Percentiles rank a stretch among this genome's conserved stretches.
phyloP scores from a whole-genome alignment of 1,139 yeast genomes.

The Lodderomyces theae region DNA sequence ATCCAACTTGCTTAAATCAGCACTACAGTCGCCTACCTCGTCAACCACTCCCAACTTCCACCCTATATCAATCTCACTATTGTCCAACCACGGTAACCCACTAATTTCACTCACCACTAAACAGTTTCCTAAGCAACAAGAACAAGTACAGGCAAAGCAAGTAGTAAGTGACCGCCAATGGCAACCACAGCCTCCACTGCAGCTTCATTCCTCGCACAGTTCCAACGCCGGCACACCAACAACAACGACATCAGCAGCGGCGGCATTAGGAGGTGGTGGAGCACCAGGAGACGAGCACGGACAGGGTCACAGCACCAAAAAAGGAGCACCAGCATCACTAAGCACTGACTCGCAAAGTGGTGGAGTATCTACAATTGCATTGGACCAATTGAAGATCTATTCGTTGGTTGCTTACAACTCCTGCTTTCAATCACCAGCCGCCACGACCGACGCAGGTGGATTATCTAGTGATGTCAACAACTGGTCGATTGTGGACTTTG shows the following conservation, averaged over 20 bases:
- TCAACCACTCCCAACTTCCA: slow-evolving; percentile 8
- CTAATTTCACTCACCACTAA: slow-evolving; percentile 33
- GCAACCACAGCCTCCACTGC: not conserved
- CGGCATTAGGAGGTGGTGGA: too few relatives aligned
- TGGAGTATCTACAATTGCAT: not conserved
- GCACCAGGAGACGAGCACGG: not conserved
- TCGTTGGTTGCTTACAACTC: slow-evolving; percentile 5
- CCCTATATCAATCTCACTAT: slow-evolving; percentile 42
- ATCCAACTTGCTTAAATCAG: slow-evolving; percentile 41
- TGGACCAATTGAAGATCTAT: slow-evolving; percentile 7
- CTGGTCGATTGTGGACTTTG: slow-evolving; percentile 12
- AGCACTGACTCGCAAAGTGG: not conserved
- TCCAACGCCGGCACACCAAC: slow-evolving; percentile 1
- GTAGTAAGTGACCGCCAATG: not conserved
- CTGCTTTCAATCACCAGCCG: too few relatives aligned
- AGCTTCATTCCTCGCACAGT: not conserved
- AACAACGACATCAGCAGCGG: not conserved
- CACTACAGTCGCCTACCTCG: slow-evolving; percentile 25
- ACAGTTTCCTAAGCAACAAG: slow-evolving; percentile 14
- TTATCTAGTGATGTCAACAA: not conserved
- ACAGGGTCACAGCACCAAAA: not conserved
- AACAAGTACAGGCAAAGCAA: not conserved
- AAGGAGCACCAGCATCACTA: not conserved
- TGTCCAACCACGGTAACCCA: slow-evolving; percentile 43
- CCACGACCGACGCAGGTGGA: too few relatives aligned